A percentile compares a stretch with the other conserved stretches of the same genome.
phyloP scores from a whole-genome alignment of 2,329 filamentous ascomycete genomes.

The Penicillium sp. region DNA sequence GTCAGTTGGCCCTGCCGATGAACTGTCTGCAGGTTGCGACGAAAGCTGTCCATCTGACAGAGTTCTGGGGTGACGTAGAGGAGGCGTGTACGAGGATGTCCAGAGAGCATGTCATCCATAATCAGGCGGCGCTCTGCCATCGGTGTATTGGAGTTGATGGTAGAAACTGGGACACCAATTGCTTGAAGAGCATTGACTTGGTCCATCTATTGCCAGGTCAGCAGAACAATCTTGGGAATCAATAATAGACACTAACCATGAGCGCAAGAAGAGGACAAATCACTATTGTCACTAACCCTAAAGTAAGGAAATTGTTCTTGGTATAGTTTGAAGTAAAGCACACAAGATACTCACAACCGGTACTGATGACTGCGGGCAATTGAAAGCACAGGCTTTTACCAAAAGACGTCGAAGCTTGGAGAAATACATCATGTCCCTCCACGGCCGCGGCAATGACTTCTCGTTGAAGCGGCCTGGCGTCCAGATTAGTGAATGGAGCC shows the following conservation, averaged over 20 bases:
- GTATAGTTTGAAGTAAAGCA: not conserved
- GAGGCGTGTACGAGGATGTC: slow-evolving; percentile 77
- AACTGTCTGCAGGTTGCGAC: slow-evolving; percentile 68
- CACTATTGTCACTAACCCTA: slow-evolving; percentile 72
- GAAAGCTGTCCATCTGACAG: slow-evolving; percentile 74
- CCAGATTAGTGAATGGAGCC: not conserved
- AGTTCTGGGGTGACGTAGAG: slow-evolving; percentile 93
- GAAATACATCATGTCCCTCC: slow-evolving; percentile 82
- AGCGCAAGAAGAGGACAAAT: slow-evolving; percentile 84
- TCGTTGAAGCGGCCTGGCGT: slow-evolving; percentile 69
- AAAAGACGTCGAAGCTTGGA: slow-evolving; percentile 74
- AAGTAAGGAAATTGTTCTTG: slow-evolving; percentile 3
- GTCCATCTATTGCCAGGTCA: slow-evolving; percentile 63
- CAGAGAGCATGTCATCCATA: slow-evolving; percentile 77
- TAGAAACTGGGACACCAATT: slow-evolving; percentile 74
- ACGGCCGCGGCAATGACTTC: slow-evolving; percentile 84
- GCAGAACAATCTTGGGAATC: not conserved
- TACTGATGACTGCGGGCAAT: slow-evolving; percentile 80
- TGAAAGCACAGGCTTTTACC: slow-evolving; percentile 94
- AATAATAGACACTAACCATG: slow-evolving; percentile 61
- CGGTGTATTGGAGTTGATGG: slow-evolving; percentile 80
- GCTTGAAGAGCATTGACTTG: slow-evolving; percentile 78
- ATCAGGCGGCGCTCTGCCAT: slow-evolving; percentile 64
- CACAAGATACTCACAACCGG: slow-evolving; percentile 64
- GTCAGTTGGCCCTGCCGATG: slow-evolving; percentile 80